Evolutionary conservation across 371 early-diverging fungal species (phyloP), one percentile per base, ranked within the genome.

Genomic region (Mortierella sp.): DNA sequence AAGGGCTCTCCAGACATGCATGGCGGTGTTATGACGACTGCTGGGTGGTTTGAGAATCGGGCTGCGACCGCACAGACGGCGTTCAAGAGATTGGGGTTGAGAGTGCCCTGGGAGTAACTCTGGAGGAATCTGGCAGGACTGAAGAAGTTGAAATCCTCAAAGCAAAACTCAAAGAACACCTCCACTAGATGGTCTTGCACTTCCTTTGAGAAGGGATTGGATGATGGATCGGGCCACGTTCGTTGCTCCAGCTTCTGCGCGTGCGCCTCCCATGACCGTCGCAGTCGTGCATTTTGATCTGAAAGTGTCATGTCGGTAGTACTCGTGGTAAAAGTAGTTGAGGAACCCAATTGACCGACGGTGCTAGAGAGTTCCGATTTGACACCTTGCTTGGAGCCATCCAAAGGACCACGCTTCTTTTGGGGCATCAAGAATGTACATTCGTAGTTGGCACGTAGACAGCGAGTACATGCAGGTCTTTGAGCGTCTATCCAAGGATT

Each of bases 21-120:
- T 14, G 43, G 70, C 8, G 70, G 70, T 7, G 43, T 43, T 4
- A 11, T 21, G 6, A 43, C 27, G 12, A 70, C 41, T 4, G 38
- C n/a, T 21, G 70, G 70, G 44, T 70, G 70, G 1, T 70, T 27
- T 27, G 70, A 70, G 70, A 70, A 70, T 70, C 70, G 43, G 43
- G 70, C 70, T 43, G 70, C 70, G 44, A 43, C 70, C 11, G 70
- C 38, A 70, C 70, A 70, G n/a, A 43, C 32, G 70, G 70, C 70
- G 43, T 70, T 24, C 43, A 70, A 27, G 18, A 70, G 70, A 70
- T 0, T 6, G 5, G 44, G 70, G 24, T 14, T 70, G 38, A 32
- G 29, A 7, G 24, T 43, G 43, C 70, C 70, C 1, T 41, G 70
- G 24, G 43, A 70, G 32, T 43, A 70, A 43, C 44, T 44, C 27